Evolutionary conservation across 306 rosid genomes (phyloP), one percentile per base, ranked within the genome.

Genomic region (Castanea crenata): DNA sequence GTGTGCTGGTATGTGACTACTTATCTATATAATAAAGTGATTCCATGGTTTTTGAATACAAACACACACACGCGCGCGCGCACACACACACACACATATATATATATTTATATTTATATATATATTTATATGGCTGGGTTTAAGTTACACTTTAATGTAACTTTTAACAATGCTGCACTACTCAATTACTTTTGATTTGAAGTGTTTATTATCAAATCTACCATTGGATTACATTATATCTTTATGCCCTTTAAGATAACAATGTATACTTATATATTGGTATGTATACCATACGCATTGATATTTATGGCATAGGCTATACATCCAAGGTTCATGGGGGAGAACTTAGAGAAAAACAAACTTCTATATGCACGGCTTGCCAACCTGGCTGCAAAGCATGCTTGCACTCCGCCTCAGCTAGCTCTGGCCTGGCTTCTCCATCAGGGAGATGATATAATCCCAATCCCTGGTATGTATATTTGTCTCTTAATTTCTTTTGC

Each of bases 361-460:
- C 65, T 69, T 44, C 69, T 90, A 4, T 90, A 88, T 49, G 65
- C 76, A 73, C 77, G 84, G 51, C 72, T 90, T 70, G 83, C 86
- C 76, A 80, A 64, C 19, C 74, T 86, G 84, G 90, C 93, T 79
- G 78, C 80, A 27, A 87, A 84, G 71, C 87, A 86, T 83, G 83
- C 78, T 21, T 87, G 92, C 79, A 73, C 87, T 69, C 89, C 90
- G 75, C 83, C 94, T 67, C 91, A 92, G 74, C 73, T 92, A 80
- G 94, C 91, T 75, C 74, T 92, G 74, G 89, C 97, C 15, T 90
- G 94, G 94, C 87, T 90, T 84, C 86, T 92, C 20, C 90, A 88
- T 79, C 97, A 87, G 79, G 92, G 88, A 71, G 83, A 81, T 41
- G 86, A 88, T 58, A 84, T 90, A 81, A 29, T 92, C 83, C 91